These are phyloP conservation scores for Arxiozyma telluris DNA, from an alignment of 1,139 yeast genomes.

Conservation along the genomic window DNA sequence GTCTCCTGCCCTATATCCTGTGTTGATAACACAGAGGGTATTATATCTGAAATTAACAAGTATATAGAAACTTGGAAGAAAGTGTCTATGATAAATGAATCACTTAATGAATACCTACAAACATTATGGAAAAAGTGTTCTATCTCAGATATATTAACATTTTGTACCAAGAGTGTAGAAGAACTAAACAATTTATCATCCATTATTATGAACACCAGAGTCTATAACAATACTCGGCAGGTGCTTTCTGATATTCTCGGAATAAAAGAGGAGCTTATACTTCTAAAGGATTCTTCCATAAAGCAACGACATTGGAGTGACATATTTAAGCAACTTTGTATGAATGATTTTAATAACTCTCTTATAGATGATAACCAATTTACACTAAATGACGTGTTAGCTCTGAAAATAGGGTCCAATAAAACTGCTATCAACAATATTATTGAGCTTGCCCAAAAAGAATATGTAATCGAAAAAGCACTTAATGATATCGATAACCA, in stretches of 20 bases:
- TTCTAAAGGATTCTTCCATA: conserved; percentile 47
- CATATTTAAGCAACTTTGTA: conserved; percentile 33
- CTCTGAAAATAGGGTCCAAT: conserved; percentile 42
- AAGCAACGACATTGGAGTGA: conserved; percentile 62
- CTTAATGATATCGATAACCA: conserved; percentile 38
- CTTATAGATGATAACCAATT: conserved; percentile 12
- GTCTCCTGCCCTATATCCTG: neutral
- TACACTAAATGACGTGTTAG: conserved; percentile 56
- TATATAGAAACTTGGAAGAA: neutral
- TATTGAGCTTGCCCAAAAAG: conserved; percentile 63
- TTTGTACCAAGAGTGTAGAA: neutral
- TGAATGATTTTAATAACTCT: neutral
- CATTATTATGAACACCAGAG: conserved; percentile 29
- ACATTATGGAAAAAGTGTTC: neutral
- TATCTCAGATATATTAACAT: neutral
- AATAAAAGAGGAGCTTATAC: neutral
- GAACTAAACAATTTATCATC: neutral
- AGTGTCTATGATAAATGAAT: neutral
- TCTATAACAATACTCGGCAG: conserved; percentile 52
- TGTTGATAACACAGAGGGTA: neutral
- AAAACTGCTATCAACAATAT: conserved; percentile 41
- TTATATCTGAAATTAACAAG: neutral
- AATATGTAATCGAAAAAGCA: conserved; percentile 54
- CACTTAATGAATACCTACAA: neutral
- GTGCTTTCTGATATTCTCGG: conserved; percentile 30